phyloP scores from a whole-genome alignment of 495 filamentous ascomycete genomes.

The Polyplosphaeria fusca region DNA sequence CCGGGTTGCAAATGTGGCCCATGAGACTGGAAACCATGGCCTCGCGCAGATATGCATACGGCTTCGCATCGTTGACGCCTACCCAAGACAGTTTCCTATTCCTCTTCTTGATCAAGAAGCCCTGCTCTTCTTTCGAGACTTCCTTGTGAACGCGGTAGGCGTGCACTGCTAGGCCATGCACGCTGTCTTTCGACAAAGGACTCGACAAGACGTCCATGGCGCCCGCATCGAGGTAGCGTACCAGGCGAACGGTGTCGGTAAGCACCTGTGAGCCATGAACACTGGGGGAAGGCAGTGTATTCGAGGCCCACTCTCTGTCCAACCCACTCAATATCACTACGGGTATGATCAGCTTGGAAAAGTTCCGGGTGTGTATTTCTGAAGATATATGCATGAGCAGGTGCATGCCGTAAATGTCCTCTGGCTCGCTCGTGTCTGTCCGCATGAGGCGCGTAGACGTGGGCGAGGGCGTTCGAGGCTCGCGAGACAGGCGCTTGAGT shows the following conservation, averaged over 20 bases:
- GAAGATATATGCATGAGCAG: conserved; percentile 36
- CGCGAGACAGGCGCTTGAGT: conserved; percentile 32
- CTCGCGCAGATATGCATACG: conserved; percentile 85
- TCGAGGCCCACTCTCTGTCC: conserved; percentile 30
- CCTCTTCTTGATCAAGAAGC: conserved; percentile 62
- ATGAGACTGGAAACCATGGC: conserved; percentile 87
- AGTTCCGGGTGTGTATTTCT: conserved; percentile 33
- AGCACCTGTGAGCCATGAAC: conserved; percentile 36
- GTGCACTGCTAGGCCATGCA: conserved; percentile 73
- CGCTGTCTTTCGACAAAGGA: conserved; percentile 65
- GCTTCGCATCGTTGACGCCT: conserved; percentile 77
- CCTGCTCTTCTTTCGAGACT: conserved; percentile 63
- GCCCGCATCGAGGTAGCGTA: conserved; percentile 75
- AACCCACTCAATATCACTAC: conserved; percentile 37
- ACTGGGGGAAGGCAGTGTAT: conserved; percentile 30
- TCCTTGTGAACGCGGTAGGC: conserved; percentile 76
- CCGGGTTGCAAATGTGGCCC: conserved; percentile 81
- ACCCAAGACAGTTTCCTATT: conserved; percentile 88
- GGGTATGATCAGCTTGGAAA: conserved; percentile 36
- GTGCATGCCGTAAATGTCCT: conserved; percentile 39
- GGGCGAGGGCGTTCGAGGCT: conserved; percentile 36
- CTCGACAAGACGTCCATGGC: conserved; percentile 80
- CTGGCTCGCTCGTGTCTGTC: conserved; percentile 22
- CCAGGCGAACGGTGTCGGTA: conserved; percentile 49
- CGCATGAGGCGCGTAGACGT: conserved; percentile 13